A percentile compares a stretch with the other conserved stretches of the same genome.
Evolutionary conservation across 331 rosid species (phyloP).

Genomic region (Pyracantha coccinea): DNA sequence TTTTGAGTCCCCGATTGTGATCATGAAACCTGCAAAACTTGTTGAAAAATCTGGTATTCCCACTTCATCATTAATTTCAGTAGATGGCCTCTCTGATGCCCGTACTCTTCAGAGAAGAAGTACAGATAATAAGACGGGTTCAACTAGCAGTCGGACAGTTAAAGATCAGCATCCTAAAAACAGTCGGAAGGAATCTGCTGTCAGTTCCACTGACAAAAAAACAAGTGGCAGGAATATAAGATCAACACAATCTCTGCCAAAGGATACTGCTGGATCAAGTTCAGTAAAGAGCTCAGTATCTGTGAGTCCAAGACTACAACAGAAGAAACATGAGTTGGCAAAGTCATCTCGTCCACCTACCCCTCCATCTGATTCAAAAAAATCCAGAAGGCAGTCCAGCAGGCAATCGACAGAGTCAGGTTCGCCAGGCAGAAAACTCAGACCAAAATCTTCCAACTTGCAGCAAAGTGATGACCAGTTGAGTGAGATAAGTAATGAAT

Average conservation of each 20-base stretch:
- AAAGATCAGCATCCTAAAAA: constrained; percentile 42
- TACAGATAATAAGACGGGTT: constrained; percentile 24
- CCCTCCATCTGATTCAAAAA: constrained; percentile 49
- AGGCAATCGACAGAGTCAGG: constrained; percentile 37
- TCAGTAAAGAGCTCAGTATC: constrained; percentile 52
- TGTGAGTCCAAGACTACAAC: constrained; percentile 66
- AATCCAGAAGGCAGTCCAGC: constrained; percentile 42
- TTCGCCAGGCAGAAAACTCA: constrained; percentile 40
- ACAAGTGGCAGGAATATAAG: constrained; percentile 27
- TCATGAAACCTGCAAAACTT: constrained; percentile 74
- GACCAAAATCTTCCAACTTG: constrained; percentile 36
- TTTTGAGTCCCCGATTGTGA: constrained; percentile 65
- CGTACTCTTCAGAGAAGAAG: constrained; percentile 26
- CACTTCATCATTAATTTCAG: constrained; percentile 41
- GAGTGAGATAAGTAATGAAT: constrained; percentile 58
- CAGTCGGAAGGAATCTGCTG: constrained; percentile 31
- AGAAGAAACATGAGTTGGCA: constrained; percentile 62
- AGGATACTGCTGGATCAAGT: constrained; percentile 29
- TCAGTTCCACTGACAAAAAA: constrained; percentile 41
- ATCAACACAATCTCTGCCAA: constrained; percentile 37
- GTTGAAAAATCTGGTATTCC: constrained; percentile 43
- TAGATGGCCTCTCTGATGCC: constrained; percentile 30
- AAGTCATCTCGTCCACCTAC: constrained; percentile 54
- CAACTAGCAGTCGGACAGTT: constrained; percentile 20
- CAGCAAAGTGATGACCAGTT: constrained; percentile 43